Evolutionary conservation across 2,329 filamentous ascomycete species (phyloP).

Genomic region (Ceratocystis albifundus): DNA sequence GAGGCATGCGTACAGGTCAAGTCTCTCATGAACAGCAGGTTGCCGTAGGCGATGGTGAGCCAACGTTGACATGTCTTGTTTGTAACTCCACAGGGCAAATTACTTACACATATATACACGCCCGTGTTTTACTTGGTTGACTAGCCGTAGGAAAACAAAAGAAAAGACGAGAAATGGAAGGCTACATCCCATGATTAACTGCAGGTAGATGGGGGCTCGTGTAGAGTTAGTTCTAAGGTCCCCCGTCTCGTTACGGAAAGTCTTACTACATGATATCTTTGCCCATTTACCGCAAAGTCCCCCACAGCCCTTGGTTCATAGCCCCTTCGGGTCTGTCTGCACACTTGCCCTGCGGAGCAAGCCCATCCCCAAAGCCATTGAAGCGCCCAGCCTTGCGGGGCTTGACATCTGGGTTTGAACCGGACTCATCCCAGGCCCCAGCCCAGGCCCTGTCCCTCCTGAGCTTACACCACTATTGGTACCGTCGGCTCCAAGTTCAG

Average conservation of each 20-base stretch:
- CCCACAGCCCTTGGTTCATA: background rate
- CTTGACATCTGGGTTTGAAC: conserved; percentile 27
- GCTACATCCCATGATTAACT: too few species aligned
- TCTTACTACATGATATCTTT: background rate
- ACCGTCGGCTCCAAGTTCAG: background rate
- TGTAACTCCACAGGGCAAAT: too few species aligned
- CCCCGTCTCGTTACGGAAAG: too few species aligned
- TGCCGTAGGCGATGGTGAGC: too few species aligned
- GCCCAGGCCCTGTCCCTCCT: background rate
- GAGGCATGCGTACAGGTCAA: too few species aligned
- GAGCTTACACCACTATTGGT: background rate
- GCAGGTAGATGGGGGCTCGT: background rate
- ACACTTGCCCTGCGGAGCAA: conserved; percentile 41
- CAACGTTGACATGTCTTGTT: too few species aligned
- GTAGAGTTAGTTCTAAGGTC: too few species aligned
- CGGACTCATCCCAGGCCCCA: conserved; percentile 23
- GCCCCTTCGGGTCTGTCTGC: conserved; percentile 31
- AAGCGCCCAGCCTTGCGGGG: conserved; percentile 29
- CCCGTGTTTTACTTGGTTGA: too few species aligned
- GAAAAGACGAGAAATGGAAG: too few species aligned
- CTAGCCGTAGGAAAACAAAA: too few species aligned
- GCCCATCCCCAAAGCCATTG: conserved; percentile 33
- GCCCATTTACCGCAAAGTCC: background rate
- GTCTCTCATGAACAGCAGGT: too few species aligned
- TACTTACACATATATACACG: too few species aligned